Conservation (phyloP, 2,329 filamentous ascomycete genomes). For the Alternaria infectoria region DNA sequence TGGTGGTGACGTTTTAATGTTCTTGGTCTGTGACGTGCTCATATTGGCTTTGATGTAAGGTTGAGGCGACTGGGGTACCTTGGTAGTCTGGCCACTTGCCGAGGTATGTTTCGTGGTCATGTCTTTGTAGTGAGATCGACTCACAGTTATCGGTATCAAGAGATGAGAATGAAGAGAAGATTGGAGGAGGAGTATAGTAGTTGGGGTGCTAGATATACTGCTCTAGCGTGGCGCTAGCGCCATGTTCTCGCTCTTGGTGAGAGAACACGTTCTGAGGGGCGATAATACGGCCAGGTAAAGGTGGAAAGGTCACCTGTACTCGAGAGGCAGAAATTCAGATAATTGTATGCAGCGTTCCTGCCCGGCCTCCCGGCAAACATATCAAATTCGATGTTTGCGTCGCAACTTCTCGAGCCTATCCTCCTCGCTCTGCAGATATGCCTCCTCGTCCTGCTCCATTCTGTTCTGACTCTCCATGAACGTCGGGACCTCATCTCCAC, state of each 20-base stretch:
- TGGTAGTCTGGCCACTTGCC: not conserved
- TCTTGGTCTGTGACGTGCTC: not conserved
- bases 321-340: not conserved
- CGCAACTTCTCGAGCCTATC: not conserved
- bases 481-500: not conserved
- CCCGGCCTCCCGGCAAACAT: not conserved
- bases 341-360: not conserved
- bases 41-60: not conserved
- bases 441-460: not conserved
- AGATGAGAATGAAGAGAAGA: not conserved
- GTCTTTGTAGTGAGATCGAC: not conserved
- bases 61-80: not conserved
- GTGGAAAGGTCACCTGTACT: not conserved
- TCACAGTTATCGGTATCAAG: not conserved
- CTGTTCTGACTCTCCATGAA: not conserved
- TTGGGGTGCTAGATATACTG: not conserved
- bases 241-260: not conserved
- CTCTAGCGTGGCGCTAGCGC: not conserved
- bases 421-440: not conserved
- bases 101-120: not conserved
- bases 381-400: not conserved
- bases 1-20: not conserved
- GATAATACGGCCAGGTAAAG: not conserved
- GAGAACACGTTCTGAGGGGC: not conserved
- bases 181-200: too few species aligned